Evolutionary conservation across 2,329 filamentous ascomycete species (phyloP).

Genomic region (Claviceps digitariae): DNA sequence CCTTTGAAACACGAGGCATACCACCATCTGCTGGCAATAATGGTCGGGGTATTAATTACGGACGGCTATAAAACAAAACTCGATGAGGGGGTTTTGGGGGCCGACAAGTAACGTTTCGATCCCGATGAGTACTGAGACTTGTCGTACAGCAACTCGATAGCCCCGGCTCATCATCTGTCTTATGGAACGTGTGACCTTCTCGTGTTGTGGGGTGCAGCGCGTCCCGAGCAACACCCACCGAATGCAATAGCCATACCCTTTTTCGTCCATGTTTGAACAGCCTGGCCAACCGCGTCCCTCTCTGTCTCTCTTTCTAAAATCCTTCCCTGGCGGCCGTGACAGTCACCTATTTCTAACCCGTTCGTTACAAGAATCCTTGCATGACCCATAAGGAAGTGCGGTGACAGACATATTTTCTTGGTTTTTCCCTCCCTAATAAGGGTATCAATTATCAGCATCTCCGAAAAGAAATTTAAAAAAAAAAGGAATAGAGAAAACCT

Average conservation of each 20-base stretch:
- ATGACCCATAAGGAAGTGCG: too few species aligned
- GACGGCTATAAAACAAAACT: conserved; percentile 14
- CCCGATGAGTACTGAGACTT: not conserved
- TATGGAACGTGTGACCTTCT: not conserved
- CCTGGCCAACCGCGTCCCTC: not conserved
- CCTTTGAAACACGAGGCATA: conserved; percentile 43
- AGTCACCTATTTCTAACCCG: too few species aligned
- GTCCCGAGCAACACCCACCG: not conserved
- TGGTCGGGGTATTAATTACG: conserved; percentile 21
- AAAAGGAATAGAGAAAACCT: too few species aligned
- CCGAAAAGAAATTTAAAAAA: too few species aligned
- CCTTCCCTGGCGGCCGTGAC: too few species aligned
- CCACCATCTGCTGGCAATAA: conserved; percentile 33
- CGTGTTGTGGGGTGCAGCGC: not conserved
- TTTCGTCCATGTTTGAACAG: not conserved
- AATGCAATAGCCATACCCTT: not conserved
- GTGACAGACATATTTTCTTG: too few species aligned
- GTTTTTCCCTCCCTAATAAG: too few species aligned
- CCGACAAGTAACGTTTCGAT: too few species aligned
- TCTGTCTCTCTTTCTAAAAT: not conserved
- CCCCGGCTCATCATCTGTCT: not conserved
- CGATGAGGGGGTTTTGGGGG: not conserved
- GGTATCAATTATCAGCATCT: too few species aligned
- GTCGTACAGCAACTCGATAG: not conserved
- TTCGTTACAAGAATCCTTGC: too few species aligned